Conservation (phyloP, 306 rosid species). For the Quercus variabilis region DNA sequence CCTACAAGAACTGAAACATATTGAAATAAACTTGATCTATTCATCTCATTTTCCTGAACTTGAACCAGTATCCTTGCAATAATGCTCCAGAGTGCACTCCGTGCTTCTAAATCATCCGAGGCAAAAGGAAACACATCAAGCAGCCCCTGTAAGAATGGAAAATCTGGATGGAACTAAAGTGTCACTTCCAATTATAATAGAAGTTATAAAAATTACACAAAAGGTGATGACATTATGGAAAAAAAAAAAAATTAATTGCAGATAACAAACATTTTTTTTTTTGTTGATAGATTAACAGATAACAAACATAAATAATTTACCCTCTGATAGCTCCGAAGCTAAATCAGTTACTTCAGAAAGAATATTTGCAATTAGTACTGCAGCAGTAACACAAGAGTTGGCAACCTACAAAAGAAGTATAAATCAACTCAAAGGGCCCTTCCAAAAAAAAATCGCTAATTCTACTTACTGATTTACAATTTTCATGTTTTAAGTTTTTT, state of each 20-base stretch:
- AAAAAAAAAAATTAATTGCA: background rate
- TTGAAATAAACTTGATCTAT: conserved; percentile 40
- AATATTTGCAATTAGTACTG: conserved; percentile 80
- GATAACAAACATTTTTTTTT: background rate
- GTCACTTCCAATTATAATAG: conserved; percentile 18
- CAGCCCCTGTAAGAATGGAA: conserved; percentile 62
- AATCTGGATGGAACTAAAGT: conserved; percentile 45
- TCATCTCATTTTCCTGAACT: conserved; percentile 59
- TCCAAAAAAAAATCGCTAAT: background rate
- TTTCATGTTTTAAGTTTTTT: background rate
- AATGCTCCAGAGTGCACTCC: conserved; percentile 83
- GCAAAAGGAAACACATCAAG: conserved; percentile 82
- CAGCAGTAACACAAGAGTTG: conserved; percentile 77
- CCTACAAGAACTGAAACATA: conserved; percentile 53
- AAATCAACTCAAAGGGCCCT: background rate
- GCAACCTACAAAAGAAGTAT: conserved; percentile 57
- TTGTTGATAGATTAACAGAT: background rate
- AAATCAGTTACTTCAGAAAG: conserved; percentile 60
- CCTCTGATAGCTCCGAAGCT: conserved; percentile 53
- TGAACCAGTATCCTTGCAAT: conserved; percentile 59
- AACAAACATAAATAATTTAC: conserved; percentile 34
- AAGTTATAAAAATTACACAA: background rate
- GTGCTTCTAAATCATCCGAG: conserved; percentile 78
- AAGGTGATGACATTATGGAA: background rate
- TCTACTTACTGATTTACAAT: background rate